A percentile compares a stretch with the other conserved stretches of the same genome.
phyloP scores from a whole-genome alignment of 2,329 filamentous ascomycete genomes.

The Trichoderma afroharzianum region DNA sequence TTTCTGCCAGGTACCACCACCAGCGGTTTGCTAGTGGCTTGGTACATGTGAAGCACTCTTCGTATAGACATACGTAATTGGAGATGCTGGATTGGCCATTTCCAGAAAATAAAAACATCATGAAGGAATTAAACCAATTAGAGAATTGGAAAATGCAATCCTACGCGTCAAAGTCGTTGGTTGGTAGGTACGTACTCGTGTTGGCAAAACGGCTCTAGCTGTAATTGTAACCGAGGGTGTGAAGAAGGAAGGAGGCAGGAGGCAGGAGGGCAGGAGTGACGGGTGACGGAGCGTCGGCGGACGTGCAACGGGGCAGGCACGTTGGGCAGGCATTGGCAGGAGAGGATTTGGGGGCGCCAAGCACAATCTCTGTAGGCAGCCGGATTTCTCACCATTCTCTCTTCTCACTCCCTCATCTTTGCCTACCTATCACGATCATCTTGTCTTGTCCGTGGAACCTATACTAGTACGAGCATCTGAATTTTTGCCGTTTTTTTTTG shows the following conservation, averaged over 20 bases:
- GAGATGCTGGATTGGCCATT: not conserved
- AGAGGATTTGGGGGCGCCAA: not conserved
- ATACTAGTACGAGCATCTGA: not conserved
- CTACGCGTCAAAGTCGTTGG: not conserved
- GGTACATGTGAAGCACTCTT: not conserved
- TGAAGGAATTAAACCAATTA: too few species aligned
- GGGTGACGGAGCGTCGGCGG: not conserved
- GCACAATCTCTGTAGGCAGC: not conserved
- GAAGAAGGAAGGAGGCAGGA: not conserved
- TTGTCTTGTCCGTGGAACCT: not conserved
- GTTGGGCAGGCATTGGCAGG: conserved; percentile 13
- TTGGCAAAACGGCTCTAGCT: not conserved
- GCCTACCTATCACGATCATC: too few species aligned
- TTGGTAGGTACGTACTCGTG: not conserved
- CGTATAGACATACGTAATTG: not conserved
- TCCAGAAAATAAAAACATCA: not conserved
- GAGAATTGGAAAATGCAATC: not conserved
- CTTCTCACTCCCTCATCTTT: not conserved
- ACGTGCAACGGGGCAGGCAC: conserved; percentile 7
- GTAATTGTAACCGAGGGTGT: not conserved
- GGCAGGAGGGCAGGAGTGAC: too few species aligned
- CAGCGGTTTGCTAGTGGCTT: not conserved
- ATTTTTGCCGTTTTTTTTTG: not conserved
- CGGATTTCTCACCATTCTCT: not conserved
- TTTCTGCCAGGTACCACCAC: not conserved